A percentile compares a stretch with the other conserved stretches of the same genome.
Conservation (phyloP, 2,329 filamentous ascomycete species). For the Graphilbum fragrans region DNA sequence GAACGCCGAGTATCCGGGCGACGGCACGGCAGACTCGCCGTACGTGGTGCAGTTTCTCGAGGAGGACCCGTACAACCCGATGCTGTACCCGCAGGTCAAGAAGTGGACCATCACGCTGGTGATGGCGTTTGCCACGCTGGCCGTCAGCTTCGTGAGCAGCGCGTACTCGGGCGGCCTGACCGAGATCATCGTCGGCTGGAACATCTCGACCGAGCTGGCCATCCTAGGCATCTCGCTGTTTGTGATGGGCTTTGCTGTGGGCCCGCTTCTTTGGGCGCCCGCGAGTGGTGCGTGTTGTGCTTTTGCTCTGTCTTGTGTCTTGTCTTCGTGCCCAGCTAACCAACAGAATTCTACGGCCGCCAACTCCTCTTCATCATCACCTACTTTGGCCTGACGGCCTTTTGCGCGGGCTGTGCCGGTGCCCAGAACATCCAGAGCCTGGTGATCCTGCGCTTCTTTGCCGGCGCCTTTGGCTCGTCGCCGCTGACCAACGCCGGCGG, state of each 20-base stretch:
- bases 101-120: constrained; percentile 57
- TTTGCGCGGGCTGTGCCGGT: constrained; percentile 48
- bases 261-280: constrained; percentile 47
- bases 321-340: constrained; percentile 1
- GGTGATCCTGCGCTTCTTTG: constrained; percentile 52
- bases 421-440: constrained; percentile 44
- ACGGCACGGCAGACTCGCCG: constrained; percentile 54
- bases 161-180: constrained; percentile 49
- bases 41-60: constrained; percentile 55
- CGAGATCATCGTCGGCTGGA: constrained; percentile 43
- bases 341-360: constrained; percentile 44
- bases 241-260: constrained; percentile 43
- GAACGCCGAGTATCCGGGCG: constrained; percentile 41
- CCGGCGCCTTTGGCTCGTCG: constrained; percentile 48
- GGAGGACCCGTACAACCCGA: constrained; percentile 54
- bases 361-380: constrained; percentile 47
- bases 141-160: constrained; percentile 57
- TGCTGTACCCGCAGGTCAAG: constrained; percentile 39
- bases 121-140: constrained; percentile 55
- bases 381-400: constrained; percentile 43
- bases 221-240: constrained; percentile 52
- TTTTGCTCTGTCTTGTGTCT: background rate
- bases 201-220: constrained; percentile 35
- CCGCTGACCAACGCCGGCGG: constrained; percentile 51
- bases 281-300: constrained; percentile 21